phyloP scores from a whole-genome alignment of 163 green algal species.

The Chloroidium sp. region DNA sequence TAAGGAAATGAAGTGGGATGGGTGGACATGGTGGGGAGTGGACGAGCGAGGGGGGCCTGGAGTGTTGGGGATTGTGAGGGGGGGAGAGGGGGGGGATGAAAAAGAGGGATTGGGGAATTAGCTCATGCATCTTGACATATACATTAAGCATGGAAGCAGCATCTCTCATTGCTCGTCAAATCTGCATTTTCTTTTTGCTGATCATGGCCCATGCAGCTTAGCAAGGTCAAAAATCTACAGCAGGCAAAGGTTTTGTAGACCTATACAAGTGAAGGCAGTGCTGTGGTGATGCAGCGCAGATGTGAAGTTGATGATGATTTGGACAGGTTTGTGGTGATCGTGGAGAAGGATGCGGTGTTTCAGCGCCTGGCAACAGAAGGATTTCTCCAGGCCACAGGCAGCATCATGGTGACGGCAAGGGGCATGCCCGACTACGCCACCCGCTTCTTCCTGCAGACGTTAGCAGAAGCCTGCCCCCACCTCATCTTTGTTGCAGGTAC shows the following conservation, averaged over 20 bases:
- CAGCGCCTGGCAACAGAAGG: constrained; percentile 37
- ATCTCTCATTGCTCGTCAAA: neutral
- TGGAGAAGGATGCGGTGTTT: constrained; percentile 28
- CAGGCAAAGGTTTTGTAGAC: too few relatives aligned
- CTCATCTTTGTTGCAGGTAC: constrained; percentile 1
- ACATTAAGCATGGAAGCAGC: neutral
- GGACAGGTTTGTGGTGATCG: constrained; percentile 14
- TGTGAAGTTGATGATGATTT: neutral
- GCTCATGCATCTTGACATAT: neutral
- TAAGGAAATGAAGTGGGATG: neutral
- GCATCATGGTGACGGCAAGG: constrained; percentile 58
- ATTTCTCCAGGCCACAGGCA: constrained; percentile 29
- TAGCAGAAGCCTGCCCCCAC: constrained; percentile 10
- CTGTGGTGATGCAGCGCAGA: neutral
- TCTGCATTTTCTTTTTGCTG: neutral
- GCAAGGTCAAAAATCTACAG: neutral
- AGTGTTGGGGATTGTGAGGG: neutral
- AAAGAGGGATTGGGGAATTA: neutral
- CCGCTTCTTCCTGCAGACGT: constrained; percentile 17
- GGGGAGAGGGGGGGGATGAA: neutral
- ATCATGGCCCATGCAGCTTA: neutral
- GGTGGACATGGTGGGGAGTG: neutral
- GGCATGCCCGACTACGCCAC: constrained; percentile 72
- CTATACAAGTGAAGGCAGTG: neutral
- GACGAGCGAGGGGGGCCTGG: neutral